A percentile compares a stretch with the other conserved stretches of the same genome.
Evolutionary conservation across 2,329 filamentous ascomycete species (phyloP).

Genomic region (Arthrobotrys musiformis): DNA sequence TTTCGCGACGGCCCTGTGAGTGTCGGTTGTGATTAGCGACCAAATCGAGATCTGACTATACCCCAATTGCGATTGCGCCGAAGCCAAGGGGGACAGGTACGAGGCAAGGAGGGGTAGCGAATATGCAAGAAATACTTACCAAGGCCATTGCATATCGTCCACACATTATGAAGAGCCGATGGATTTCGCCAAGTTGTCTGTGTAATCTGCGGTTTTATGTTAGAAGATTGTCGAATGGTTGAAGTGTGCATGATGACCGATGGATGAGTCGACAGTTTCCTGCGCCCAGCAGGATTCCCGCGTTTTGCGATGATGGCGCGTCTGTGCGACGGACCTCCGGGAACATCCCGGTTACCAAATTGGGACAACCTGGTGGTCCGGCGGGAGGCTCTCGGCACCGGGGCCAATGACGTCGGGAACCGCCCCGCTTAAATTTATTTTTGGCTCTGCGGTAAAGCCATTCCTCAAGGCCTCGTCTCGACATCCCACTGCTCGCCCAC

Average conservation of each 20-base stretch:
- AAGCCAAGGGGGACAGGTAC: neutral
- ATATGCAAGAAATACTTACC: constrained; percentile 17
- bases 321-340: constrained; percentile 17
- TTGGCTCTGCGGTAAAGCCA: neutral
- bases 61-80: too few relatives aligned
- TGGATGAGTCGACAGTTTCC: neutral
- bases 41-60: neutral
- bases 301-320: constrained; percentile 32
- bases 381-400: neutral
- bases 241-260: neutral
- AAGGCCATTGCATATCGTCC: constrained; percentile 55
- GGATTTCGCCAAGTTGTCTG: neutral
- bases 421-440: constrained; percentile 38
- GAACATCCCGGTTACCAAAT: neutral
- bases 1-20: constrained; percentile 53
- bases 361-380: neutral
- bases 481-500: neutral
- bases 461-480: neutral
- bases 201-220: neutral
- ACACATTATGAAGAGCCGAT: constrained; percentile 35
- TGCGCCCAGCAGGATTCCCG: neutral
- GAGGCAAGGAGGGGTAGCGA: neutral
- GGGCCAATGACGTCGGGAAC: constrained; percentile 6
- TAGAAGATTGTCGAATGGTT: neutral
- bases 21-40: neutral